phyloP scores from a whole-genome alignment of 495 filamentous ascomycete species.

The Aspergillus bridgeri region DNA sequence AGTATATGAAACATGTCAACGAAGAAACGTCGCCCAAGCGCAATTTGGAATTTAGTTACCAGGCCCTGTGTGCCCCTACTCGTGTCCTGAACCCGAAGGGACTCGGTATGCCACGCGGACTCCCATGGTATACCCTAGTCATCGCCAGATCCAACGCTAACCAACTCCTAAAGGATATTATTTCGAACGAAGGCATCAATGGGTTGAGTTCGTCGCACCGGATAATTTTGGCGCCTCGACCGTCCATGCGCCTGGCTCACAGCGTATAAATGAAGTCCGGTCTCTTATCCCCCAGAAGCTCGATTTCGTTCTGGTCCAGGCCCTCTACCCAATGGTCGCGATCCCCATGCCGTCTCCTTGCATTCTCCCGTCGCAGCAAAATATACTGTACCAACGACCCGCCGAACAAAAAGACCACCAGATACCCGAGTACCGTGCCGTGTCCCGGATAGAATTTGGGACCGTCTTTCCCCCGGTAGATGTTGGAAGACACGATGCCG shows the following conservation, averaged over 20 bases:
- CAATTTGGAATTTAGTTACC: background rate
- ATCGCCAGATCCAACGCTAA: too few relatives aligned
- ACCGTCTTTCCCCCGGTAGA: conserved; percentile 52
- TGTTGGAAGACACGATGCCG: conserved; percentile 78
- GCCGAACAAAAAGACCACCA: conserved; percentile 56
- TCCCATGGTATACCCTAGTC: too few relatives aligned
- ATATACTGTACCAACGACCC: conserved; percentile 63
- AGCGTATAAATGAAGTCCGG: conserved; percentile 80
- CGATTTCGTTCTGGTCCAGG: conserved; percentile 29
- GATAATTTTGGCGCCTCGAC: background rate
- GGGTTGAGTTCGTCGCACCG: too few relatives aligned
- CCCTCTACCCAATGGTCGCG: conserved; percentile 62
- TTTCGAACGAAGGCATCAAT: too few relatives aligned
- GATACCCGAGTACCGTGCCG: conserved; percentile 56
- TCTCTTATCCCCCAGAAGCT: conserved; percentile 59
- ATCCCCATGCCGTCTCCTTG: conserved; percentile 52
- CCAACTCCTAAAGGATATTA: too few relatives aligned
- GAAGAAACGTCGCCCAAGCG: background rate
- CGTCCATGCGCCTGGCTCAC: conserved; percentile 22
- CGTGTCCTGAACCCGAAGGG: too few relatives aligned
- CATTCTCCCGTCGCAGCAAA: conserved; percentile 48
- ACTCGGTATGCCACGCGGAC: too few relatives aligned
- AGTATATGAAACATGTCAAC: background rate
- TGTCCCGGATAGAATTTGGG: conserved; percentile 59
- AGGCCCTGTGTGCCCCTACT: too few relatives aligned